Evolutionary conservation across 2,329 filamentous ascomycete species (phyloP), one percentile per base, ranked within the genome.

Genomic region (Penicillium glabrum): DNA sequence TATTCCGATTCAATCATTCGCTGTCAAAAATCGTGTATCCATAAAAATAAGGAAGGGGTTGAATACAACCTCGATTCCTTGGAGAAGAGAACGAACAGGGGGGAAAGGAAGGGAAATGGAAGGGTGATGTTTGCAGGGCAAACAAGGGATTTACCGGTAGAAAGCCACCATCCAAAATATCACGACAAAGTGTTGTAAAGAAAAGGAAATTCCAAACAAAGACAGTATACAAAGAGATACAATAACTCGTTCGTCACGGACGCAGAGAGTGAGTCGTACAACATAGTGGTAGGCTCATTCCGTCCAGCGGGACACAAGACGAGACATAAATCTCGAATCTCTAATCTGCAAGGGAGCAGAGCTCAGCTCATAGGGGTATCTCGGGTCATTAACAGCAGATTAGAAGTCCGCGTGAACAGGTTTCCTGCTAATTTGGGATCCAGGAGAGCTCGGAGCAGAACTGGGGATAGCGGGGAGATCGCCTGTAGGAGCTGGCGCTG

Each of bases 351-450:
- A 47, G n/a, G 16, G 39, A 48, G 19, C 7, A 23, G 29, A 51
- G 21, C 29, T 53, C 31, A 46, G 24, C n/a, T 43, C 21, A 47
- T 29, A 39, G 39, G 35, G n/a, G 29, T 46, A 39, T 48, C 16
- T 46, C 46, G 3, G 49, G 39, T 49, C 51, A 54, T 50, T 54
- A 50, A 43, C 21, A 41, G 60, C 55, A 53, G 59, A 55, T 60
- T 62, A 64, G 37, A 50, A 45, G 44, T 56, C 47, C 69, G 84
- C 82, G 35, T 82, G 82, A 41, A 86, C 79, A 26, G 83, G 82
- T 69, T 86, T 86, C 54, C 83, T 79, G 62, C 73, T 77, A 57
- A 84, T 76, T 26, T 79, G 73, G 29, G 77, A 59, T 44, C 48
- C 60, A 3, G 70, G 39, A 75, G 69, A 54, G 65, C 70, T 52